Conservation (phyloP, 2,329 filamentous ascomycete species). For the Trichoderma aggressivum region DNA sequence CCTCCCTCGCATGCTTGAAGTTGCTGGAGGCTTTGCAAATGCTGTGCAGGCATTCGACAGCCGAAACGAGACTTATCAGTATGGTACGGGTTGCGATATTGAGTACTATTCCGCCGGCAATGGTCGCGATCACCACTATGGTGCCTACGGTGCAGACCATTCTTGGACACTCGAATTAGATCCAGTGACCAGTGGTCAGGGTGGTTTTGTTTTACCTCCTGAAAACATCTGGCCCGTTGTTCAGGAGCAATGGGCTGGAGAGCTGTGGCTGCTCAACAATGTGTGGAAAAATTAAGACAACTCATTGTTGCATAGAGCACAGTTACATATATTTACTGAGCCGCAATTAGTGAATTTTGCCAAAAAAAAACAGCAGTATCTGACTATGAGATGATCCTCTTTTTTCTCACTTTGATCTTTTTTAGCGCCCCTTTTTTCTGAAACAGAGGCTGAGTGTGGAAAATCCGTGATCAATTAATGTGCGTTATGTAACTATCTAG, state of each 20-base stretch:
- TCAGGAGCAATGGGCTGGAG: conserved; percentile 4
- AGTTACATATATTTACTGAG: background rate
- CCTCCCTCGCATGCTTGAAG: background rate
- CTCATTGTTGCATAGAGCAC: background rate
- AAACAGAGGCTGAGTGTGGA: too few relatives aligned
- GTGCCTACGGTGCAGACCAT: background rate
- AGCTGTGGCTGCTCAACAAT: background rate
- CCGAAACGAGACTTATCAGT: conserved; percentile 9
- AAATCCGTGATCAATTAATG: too few relatives aligned
- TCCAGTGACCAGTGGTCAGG: background rate
- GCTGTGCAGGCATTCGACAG: background rate
- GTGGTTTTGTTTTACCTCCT: conserved; percentile 2
- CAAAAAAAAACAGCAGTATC: too few relatives aligned
- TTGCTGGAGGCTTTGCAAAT: conserved; percentile 7
- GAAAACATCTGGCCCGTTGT: conserved; percentile 7
- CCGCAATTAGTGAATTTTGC: background rate
- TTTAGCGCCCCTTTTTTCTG: background rate
- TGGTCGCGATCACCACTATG: conserved; percentile 9
- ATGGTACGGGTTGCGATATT: conserved; percentile 8
- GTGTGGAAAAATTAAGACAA: background rate
- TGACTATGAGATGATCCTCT: background rate
- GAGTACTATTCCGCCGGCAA: conserved; percentile 11
- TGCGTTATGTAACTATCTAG: too few relatives aligned
- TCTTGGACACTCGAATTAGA: conserved; percentile 10
- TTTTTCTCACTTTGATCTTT: background rate